phyloP scores from a whole-genome alignment of 1,139 yeast genomes.

The Yamadazyma atlantica region DNA sequence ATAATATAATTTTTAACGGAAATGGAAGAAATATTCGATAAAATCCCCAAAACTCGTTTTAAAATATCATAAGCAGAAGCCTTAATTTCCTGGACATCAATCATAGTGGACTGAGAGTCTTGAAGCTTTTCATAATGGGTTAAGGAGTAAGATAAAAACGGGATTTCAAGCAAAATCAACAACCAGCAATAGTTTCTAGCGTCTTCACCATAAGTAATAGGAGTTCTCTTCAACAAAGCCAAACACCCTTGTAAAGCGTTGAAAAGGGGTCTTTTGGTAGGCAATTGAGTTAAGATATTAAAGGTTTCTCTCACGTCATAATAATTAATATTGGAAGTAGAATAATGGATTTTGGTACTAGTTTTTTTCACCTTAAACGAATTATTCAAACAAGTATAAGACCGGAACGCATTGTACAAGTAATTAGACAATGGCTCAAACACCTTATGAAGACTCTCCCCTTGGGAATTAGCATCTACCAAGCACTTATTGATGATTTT shows the following conservation, averaged over 20 bases:
- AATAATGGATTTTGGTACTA: conserved; percentile 28
- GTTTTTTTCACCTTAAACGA: conserved; percentile 43
- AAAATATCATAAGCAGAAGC: conserved; percentile 61
- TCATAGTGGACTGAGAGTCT: conserved; percentile 20
- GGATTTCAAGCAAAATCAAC: conserved; percentile 61
- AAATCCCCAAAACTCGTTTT: conserved; percentile 63
- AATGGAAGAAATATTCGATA: conserved; percentile 50
- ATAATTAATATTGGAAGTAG: conserved; percentile 47
- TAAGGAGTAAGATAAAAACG: conserved; percentile 51
- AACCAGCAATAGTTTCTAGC: conserved; percentile 52
- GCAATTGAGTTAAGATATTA: conserved; percentile 43
- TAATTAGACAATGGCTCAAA: conserved; percentile 53
- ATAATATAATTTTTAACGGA: conserved; percentile 45
- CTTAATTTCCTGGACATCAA: conserved; percentile 52
- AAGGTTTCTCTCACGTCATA: conserved; percentile 45
- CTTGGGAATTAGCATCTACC: conserved; percentile 13
- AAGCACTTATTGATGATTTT: conserved; percentile 31
- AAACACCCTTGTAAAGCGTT: conserved; percentile 51
- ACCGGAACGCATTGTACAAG: conserved; percentile 41
- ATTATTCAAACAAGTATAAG: conserved; percentile 39
- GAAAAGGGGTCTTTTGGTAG: conserved; percentile 59
- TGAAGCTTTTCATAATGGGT: conserved; percentile 23
- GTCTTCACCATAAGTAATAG: conserved; percentile 33
- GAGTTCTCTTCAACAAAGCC: conserved; percentile 44
- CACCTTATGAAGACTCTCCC: conserved; percentile 28